Percentiles rank a stretch among this genome's conserved stretches.
Conservation (phyloP, 331 rosid species). For the Prunus yedoensis region DNA sequence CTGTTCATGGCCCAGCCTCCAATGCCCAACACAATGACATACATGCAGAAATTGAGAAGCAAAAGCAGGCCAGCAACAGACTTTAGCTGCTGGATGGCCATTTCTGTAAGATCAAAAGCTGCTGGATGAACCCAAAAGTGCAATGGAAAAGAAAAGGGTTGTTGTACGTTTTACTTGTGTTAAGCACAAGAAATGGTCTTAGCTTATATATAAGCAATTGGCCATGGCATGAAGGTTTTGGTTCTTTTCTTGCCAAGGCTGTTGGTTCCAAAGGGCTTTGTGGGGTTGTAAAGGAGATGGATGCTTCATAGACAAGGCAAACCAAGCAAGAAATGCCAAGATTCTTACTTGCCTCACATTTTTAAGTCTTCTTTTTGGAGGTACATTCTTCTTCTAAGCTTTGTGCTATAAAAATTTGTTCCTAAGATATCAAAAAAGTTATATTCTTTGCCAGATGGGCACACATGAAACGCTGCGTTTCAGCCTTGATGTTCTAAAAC, state of each 20-base stretch:
- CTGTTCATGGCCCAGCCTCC: constrained; percentile 86
- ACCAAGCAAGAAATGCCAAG: constrained; percentile 32
- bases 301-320: constrained; percentile 69
- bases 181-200: constrained; percentile 21
- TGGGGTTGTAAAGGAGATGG: constrained; percentile 58
- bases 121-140: constrained; percentile 20
- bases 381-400: constrained; percentile 24
- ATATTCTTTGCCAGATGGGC: constrained; percentile 45
- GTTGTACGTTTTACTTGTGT: constrained; percentile 15
- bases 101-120: constrained; percentile 35
- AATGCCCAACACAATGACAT: constrained; percentile 68
- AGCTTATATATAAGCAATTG: constrained; percentile 24
- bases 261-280: constrained; percentile 31
- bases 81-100: constrained; percentile 66
- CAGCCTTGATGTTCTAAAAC: neutral
- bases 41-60: constrained; percentile 80
- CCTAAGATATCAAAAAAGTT: constrained; percentile 29
- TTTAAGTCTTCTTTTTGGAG: constrained; percentile 28
- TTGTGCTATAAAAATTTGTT: neutral
- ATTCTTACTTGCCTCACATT: constrained; percentile 58
- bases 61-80: constrained; percentile 63
- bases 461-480: neutral
- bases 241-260: constrained; percentile 79
- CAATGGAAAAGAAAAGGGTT: constrained; percentile 22
- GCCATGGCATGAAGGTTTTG: constrained; percentile 19